Conservation (phyloP, 2,329 filamentous ascomycete genomes). For the Penicillium vulpinum region DNA sequence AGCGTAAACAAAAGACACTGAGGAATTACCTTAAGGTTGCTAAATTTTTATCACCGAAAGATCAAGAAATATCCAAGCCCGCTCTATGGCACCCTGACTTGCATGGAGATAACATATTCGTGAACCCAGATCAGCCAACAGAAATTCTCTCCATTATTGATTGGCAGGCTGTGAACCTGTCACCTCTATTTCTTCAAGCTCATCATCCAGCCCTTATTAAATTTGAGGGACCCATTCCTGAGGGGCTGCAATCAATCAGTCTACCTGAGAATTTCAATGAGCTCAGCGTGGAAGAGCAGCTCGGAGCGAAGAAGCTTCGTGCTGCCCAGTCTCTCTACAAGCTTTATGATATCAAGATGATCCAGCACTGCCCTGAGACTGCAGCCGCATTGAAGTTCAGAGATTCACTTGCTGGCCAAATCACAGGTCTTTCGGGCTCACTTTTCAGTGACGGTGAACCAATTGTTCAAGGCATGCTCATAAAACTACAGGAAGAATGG, state of each 20-base stretch:
- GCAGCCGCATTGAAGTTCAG: neutral
- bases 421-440: neutral
- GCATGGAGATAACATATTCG: neutral
- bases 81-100: neutral
- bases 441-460: neutral
- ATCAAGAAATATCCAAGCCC: neutral
- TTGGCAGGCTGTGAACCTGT: neutral
- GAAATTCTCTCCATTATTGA: neutral
- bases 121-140: neutral
- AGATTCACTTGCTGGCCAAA: neutral
- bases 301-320: neutral
- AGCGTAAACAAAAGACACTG: neutral
- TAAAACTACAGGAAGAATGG: neutral
- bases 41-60: neutral
- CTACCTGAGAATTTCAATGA: neutral
- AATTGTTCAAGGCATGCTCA: neutral
- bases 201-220: neutral
- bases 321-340: neutral
- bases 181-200: neutral
- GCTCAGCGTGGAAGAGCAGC: neutral
- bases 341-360: neutral
- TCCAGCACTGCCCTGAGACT: neutral
- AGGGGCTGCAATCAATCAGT: neutral
- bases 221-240: neutral
- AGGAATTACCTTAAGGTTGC: neutral